phyloP scores from a whole-genome alignment of 345 rosid species.

The Rubroshorea leprosula region DNA sequence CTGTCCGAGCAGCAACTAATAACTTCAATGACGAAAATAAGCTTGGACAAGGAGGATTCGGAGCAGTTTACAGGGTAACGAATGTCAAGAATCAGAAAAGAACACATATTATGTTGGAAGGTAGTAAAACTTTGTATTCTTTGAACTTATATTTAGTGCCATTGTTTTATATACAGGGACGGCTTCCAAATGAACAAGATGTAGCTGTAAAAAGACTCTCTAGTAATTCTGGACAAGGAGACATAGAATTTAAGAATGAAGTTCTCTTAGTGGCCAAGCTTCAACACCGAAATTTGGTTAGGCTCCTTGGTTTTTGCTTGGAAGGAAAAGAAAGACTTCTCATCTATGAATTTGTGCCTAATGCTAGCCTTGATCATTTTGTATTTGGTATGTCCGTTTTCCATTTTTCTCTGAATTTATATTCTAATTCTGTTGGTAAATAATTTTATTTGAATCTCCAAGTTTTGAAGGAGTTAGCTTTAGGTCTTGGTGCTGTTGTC shows the following conservation, averaged over 20 bases:
- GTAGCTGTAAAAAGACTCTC: constrained; percentile 37
- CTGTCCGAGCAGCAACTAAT: constrained; percentile 7
- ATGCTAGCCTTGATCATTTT: constrained; percentile 28
- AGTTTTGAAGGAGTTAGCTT: no score
- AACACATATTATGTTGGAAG: background rate
- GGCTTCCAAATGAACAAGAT: constrained; percentile 19
- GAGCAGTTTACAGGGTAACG: constrained; percentile 17
- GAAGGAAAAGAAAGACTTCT: constrained; percentile 29
- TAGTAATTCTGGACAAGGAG: constrained; percentile 24
- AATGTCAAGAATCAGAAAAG: background rate
- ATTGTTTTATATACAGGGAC: constrained; percentile 24
- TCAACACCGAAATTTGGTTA: constrained; percentile 35
- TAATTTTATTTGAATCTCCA: background rate
- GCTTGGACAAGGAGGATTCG: constrained; percentile 22
- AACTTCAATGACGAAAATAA: constrained; percentile 12
- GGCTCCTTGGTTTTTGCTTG: constrained; percentile 28
- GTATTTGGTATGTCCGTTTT: background rate
- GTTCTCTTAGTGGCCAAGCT: constrained; percentile 30
- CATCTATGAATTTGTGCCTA: constrained; percentile 29
- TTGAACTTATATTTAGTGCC: background rate
- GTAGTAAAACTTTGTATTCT: background rate
- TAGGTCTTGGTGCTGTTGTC: background rate
- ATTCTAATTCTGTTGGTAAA: background rate
- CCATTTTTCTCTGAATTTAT: no score
- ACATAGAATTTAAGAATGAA: constrained; percentile 32